phyloP scores from a whole-genome alignment of 2,329 filamentous ascomycete genomes.

The Passalora sequoiae region DNA sequence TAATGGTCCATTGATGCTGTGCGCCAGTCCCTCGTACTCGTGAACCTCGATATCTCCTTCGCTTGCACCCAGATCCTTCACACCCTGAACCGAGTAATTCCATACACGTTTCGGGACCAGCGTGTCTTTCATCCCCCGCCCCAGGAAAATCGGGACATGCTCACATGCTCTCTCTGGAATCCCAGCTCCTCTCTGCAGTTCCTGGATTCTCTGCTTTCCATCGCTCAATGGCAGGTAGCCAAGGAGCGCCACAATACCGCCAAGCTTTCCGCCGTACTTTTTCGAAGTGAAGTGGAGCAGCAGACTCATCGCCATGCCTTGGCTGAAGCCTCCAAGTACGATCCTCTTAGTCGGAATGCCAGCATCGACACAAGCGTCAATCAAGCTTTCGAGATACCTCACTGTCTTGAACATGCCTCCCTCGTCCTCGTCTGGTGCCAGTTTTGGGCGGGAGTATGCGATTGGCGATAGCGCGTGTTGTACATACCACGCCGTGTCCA shows the following conservation, averaged over 20 bases:
- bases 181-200: conserved; percentile 5
- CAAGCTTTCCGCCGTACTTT: conserved; percentile 39
- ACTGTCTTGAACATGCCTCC: conserved; percentile 39
- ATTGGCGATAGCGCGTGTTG: conserved; percentile 35
- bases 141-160: conserved; percentile 42
- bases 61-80: conserved; percentile 37
- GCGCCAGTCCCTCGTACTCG: conserved; percentile 46
- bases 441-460: conserved; percentile 39
- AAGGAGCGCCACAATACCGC: conserved; percentile 37
- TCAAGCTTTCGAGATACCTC: conserved; percentile 39
- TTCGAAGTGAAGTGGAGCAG: conserved; percentile 39
- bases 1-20: conserved; percentile 39
- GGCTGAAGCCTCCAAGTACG: conserved; percentile 46
- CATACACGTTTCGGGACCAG: conserved; percentile 42
- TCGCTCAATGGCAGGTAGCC: conserved; percentile 44
- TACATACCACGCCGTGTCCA: conserved; percentile 44
- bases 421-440: conserved; percentile 46
- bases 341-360: conserved; percentile 42
- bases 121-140: conserved; percentile 43
- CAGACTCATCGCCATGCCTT: conserved; percentile 45
- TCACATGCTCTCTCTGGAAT: conserved; percentile 31
- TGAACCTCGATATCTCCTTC: conserved; percentile 37
- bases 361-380: conserved; percentile 39
- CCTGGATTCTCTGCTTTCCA: conserved; percentile 11
- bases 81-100: conserved; percentile 31